Base-by-base conservation (phyloP, 1,139 yeast species). In the Eremothecium sinecaudum region DNA sequence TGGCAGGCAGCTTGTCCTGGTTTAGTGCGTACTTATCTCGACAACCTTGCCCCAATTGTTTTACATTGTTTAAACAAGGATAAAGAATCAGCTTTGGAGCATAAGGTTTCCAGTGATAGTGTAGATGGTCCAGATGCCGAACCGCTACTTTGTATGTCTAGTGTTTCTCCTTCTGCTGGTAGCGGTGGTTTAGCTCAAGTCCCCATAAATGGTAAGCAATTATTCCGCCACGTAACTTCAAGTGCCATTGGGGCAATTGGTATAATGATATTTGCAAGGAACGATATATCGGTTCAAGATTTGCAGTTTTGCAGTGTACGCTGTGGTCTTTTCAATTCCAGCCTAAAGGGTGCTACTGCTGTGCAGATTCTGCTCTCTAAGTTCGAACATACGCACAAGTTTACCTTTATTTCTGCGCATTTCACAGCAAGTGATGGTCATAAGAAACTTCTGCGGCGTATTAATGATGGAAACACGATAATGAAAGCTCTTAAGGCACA, bases 381-480 rank as follows among this genome's bases (percentile, higher is more conserved):
- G 16, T 28, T 37, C 13, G 37, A 42, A 11, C 51, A 58, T 3
- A 62, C 61, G 21, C 54, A 55, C 5, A 58, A 61, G 9, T 60
- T 74, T 39, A 77, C 92, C 0, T 74, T 84, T 61, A 76, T 78
- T 2, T 63, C 67, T 32, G 72, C 78, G 3, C 96, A 86, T 61
- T 58, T 86, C 35, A 69, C 76, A 17, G 95, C 96, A 0, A 71
- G 71, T 45, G 94, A 83, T 52, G 93, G 93, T 1, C 58, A 58
- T 5, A 44, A 50, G 18, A 62, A 71, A 45, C 63, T 65, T 28
- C 46, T 50, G 6, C 54, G 62, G 38, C 63, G 96, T 32, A 75
- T 79, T 47, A 43, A 51, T 3, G 76, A 79, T 48, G 66, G 73
- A 19, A 45, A 60, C 24, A 58, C 60, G 3, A 56, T 83, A 4